A percentile compares a stretch with the other conserved stretches of the same genome.
Conservation (phyloP, 106 monocot genomes). For the Posidonia australis region DNA sequence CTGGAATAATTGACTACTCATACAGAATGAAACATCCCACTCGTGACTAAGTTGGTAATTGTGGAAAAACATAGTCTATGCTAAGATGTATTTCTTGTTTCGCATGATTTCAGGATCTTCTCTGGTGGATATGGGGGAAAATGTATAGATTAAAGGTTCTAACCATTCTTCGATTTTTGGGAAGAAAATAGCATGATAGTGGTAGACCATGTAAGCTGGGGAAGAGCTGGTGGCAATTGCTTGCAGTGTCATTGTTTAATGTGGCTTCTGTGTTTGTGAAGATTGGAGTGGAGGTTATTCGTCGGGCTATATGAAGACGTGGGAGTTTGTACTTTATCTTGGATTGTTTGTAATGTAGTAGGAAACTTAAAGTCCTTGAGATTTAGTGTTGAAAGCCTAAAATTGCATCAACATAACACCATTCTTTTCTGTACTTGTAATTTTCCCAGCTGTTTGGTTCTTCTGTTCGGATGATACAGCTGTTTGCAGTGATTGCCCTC, state of each 20-base stretch:
- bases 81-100: too few species aligned
- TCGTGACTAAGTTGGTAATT: not conserved
- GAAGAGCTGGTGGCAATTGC: not conserved
- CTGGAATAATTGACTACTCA: not conserved
- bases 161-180: conserved; percentile 9
- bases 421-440: not conserved
- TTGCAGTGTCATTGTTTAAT: not conserved
- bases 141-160: conserved; percentile 5
- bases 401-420: not conserved
- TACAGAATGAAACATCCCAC: not conserved
- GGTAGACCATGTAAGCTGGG: not conserved
- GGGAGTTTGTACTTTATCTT: not conserved
- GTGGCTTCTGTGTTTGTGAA: conserved; percentile 1
- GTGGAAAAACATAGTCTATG: not conserved
- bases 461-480: too few species aligned
- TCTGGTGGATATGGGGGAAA: not conserved
- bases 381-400: not conserved
- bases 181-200: not conserved
- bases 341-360: not conserved
- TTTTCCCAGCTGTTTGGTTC: not conserved
- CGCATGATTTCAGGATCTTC: not conserved
- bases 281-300: not conserved
- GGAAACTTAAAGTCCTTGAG: not conserved
- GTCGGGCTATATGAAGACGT: not conserved
- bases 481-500: too few species aligned